Evolutionary conservation across 1,284 basidiomycete genomes (phyloP), one percentile per base, ranked within the genome.

Genomic region (Mycosarcoma mackinlayi): DNA sequence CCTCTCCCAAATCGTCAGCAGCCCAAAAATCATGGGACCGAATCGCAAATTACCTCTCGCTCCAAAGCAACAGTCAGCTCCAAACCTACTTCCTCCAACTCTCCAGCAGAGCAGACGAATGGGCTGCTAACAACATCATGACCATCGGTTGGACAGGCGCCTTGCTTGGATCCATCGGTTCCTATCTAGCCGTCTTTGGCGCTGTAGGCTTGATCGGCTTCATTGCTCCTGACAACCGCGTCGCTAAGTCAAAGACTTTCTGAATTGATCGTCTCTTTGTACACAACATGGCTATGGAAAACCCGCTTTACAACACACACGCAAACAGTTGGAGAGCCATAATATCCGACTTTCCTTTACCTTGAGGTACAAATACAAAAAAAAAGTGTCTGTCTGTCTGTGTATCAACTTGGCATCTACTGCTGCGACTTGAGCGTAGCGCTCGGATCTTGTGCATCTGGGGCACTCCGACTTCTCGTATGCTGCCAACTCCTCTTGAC

Each of bases 61-160:
- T 31, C 19, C 25, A 23, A 37, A 8, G 28, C 10, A 6, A 16
- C 14, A 9, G 9, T 16, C 10, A 46, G 1, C 9, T 63, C 3
- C 39, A 38, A 1, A 14, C 31, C 11, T 59, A 59, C 51, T 56
- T 69, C 23, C 25, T 25, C 9, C 19, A 18, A 3, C 28, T 64
- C 14, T n/a, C 33, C 9, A 0, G 16, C 0, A 48, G 70, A 9
- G 65, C 65, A 6, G 58, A 67, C 11, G 60, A 47, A 14, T 73
- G 70, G 70, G 16, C 46, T 0, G 11, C 1, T 2, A 21, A 25
- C 6, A 69, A 73, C 39, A 41, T 73, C n/a, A 39, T 41, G 6
- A 39, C 47, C 4, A 61, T 73, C 11, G 60, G 66, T 23, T 73
- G 70, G 70, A 69, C 57, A 16, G 70, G 70, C 23, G 65, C 60